Conservation (phyloP, 192 early-diverging fungal species). For the Ambispora gerdemannii region DNA sequence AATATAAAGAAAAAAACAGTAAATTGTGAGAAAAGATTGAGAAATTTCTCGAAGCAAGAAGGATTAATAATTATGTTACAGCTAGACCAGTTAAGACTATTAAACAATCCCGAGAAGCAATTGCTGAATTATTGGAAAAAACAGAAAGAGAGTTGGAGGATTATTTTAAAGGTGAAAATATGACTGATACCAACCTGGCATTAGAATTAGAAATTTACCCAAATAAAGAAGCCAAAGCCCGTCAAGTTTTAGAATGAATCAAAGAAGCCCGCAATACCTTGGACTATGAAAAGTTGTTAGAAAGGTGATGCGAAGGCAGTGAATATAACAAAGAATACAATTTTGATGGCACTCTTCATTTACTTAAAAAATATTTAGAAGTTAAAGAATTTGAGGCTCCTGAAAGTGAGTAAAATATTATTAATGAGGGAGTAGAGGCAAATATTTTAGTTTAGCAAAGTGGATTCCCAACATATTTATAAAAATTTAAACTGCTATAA, state of each 20-base stretch:
- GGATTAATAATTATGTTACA: not conserved
- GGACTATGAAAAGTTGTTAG: slow-evolving; percentile 8
- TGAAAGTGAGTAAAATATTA: too few species aligned
- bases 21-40: not conserved
- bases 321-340: slow-evolving; percentile 3
- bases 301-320: not conserved
- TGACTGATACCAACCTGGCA: not conserved
- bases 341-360: slow-evolving; percentile 8
- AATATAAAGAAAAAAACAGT: not conserved
- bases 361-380: not conserved
- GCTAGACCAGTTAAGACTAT: not conserved
- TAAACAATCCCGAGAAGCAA: slow-evolving; percentile 8
- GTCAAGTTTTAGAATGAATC: slow-evolving; percentile 21
- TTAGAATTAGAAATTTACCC: not conserved
- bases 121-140: slow-evolving; percentile 12
- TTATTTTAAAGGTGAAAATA: not conserved
- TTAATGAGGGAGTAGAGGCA: too few species aligned
- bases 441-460: too few species aligned
- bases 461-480: not conserved
- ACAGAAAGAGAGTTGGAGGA: not conserved
- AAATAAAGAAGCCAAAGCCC: not conserved
- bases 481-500: not conserved
- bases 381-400: slow-evolving; percentile 6
- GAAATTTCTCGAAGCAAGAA: not conserved
- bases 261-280: not conserved